phyloP scores from a whole-genome alignment of 371 early-diverging fungal species.

The Mucor racemosus region DNA sequence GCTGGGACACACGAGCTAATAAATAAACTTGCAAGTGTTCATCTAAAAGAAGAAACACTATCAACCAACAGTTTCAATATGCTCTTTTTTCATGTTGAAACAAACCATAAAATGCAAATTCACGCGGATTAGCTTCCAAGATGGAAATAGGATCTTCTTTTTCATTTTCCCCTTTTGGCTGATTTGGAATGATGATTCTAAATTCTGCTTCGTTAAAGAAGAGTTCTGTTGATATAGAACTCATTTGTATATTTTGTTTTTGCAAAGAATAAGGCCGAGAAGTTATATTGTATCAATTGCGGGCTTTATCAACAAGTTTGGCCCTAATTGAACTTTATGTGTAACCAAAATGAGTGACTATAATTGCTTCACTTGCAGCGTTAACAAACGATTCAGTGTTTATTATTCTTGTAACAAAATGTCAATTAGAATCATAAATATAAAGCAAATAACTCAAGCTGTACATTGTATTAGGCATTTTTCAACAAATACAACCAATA shows the following conservation, averaged over 20 bases:
- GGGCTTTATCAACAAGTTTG: slow-evolving; percentile 3
- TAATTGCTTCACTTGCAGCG: neutral
- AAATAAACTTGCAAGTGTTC: slow-evolving; percentile 48
- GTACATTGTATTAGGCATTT: neutral
- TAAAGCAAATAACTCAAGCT: neutral
- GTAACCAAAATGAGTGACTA: neutral
- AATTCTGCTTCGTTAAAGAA: slow-evolving; percentile 64
- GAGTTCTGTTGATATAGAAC: slow-evolving; percentile 36
- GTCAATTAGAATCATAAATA: neutral
- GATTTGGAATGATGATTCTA: slow-evolving; percentile 71
- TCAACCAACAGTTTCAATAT: neutral
- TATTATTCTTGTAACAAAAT: neutral
- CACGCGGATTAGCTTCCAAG: slow-evolving; percentile 34
- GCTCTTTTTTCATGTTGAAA: neutral
- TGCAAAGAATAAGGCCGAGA: neutral
- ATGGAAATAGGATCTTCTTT: slow-evolving; percentile 22
- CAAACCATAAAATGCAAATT: slow-evolving; percentile 49
- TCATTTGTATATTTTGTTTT: slow-evolving; percentile 3
- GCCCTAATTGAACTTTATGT: neutral
- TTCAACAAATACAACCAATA: neutral
- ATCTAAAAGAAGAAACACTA: slow-evolving; percentile 22
- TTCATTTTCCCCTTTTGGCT: slow-evolving; percentile 31
- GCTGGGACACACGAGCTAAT: slow-evolving; percentile 34
- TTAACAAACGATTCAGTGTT: no score
- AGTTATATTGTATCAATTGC: neutral